A percentile compares a stretch with the other conserved stretches of the same genome.
Conservation (phyloP, 2,329 filamentous ascomycete species). For the Aspergillus flavus region DNA sequence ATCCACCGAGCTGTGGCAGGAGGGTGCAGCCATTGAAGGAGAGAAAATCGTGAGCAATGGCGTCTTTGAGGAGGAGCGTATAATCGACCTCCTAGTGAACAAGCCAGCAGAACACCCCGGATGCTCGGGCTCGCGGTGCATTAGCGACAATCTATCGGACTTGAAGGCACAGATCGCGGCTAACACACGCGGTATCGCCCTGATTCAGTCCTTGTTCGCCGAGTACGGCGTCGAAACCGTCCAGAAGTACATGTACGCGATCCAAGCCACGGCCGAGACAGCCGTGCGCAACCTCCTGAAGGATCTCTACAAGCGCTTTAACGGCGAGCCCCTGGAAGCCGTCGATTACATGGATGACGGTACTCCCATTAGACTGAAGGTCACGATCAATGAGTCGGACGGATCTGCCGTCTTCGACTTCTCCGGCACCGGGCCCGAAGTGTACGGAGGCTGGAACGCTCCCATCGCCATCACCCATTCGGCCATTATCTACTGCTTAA, state of each 20-base stretch:
- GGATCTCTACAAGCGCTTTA: conserved; percentile 68
- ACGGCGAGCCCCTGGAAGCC: conserved; percentile 70
- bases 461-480: conserved; percentile 80
- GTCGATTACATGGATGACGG: conserved; percentile 88
- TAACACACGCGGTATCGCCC: conserved; percentile 80
- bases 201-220: conserved; percentile 73
- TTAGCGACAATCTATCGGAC: conserved; percentile 83
- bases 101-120: conserved; percentile 75
- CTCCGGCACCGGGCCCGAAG: conserved; percentile 74
- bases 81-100: conserved; percentile 70
- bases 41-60: conserved; percentile 73
- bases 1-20: conserved; percentile 50
- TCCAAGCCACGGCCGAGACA: conserved; percentile 77
- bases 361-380: conserved; percentile 72
- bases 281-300: conserved; percentile 75
- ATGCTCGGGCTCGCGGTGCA: conserved; percentile 75
- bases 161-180: conserved; percentile 85
- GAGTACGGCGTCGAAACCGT: conserved; percentile 79
- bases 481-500: conserved; percentile 83
- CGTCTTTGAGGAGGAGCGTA: conserved; percentile 75
- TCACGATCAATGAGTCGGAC: conserved; percentile 72
- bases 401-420: conserved; percentile 81
- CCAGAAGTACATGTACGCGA: conserved; percentile 80
- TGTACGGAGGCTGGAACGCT: conserved; percentile 79
- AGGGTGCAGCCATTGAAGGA: conserved; percentile 50